Evolutionary conservation across 164 flowering plant species (phyloP), one percentile per base, ranked within the genome.

Genomic region (Berberis thunbergii): DNA sequence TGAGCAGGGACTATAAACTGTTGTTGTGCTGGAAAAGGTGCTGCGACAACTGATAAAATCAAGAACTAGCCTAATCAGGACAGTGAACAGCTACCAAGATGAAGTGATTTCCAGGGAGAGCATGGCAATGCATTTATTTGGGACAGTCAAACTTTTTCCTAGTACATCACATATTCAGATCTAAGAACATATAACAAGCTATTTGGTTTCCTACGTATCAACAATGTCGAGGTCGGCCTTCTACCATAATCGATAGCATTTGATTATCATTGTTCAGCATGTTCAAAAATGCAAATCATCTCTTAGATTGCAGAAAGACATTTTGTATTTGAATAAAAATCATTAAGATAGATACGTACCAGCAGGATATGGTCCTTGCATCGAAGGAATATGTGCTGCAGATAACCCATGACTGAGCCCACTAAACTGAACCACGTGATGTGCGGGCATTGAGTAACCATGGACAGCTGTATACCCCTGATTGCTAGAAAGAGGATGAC

Each of bases 401-500:
- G 99, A 74, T 58, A 81, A 74, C 57, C 84, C 78, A 84, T 81
- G 84, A 80, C 71, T 75, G 45, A 88, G 80, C 41, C 87, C 90
- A 70, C 86, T 80, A 69, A 81, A 84, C 70, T 83, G 95, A 70
- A 91, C 64, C 64, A 89, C 56, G 71, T 89, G 99, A 70, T 85
- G 97, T 69, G 84, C 79, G 4, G 96, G 93, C 80, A 89, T 69
- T 62, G 96, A 75, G 76, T 87, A 94, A 57, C 96, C 88, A 59
- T 81, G 96, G 59, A 90, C 61, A 49, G 89, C 56, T 50, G 88
- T 49, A 73, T 87, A 90, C 57, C 83, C 81, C 59, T 86, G 95
- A 58, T 77, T 76, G 58, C 88, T 76, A 38, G 89, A 86, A 78
- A 85, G 74, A 55, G 79, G 73, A 67, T 88, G 96, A 61, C 87